Evolutionary conservation across 2,329 filamentous ascomycete genomes (phyloP), one percentile per base, ranked within the genome.

Genomic region (Hortaea sp.): DNA sequence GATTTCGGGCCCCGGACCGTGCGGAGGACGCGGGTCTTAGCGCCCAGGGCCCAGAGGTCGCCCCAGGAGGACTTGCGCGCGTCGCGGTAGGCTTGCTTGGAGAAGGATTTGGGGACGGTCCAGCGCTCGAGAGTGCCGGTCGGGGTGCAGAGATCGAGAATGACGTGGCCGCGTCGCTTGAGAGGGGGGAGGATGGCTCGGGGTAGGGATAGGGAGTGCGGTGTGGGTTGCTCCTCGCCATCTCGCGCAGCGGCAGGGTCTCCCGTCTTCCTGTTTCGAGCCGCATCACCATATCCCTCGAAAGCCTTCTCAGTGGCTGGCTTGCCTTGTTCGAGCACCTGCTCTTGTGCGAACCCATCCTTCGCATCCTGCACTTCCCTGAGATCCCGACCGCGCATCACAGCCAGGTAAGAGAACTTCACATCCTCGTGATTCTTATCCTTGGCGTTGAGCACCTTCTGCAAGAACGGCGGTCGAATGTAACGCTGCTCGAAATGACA

Each of bases 401-500:
- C 77, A 3, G 85, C 85, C 10, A 98, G 62, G 63, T 95, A 98
- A 63, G 86, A 94, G 67, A 89, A 98, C 57, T 88, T 77, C 10
- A 95, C 77, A 59, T 97, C 88, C 62, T 95, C 90, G 60, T 94
- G 85, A 63, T 94, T 95, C 52, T 78, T 78, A 56, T 82, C 77
- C 51, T 67, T 73, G 27, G 77, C 80, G 12, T 79, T 78, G 13
- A 94, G 70, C 41, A 97, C 75, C 41, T 77, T 77, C 62, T 94
- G 88, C 46, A 95, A 74, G 64, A 89, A 95, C 0, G 73, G 70
- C 0, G 92, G 92, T 0, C 89, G 81, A 43, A 88, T 84, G 62
- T 87, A 97, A 41, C 92, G 81, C 68, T 98, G 92, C 51, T 75
- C 77, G 65, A 98, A 97, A 64, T 84, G 85, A 66, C 92, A 98